Evolutionary conservation across 179 eudicot species (phyloP), one percentile per base, ranked within the genome.

Genomic region (Actinidia arguta): DNA sequence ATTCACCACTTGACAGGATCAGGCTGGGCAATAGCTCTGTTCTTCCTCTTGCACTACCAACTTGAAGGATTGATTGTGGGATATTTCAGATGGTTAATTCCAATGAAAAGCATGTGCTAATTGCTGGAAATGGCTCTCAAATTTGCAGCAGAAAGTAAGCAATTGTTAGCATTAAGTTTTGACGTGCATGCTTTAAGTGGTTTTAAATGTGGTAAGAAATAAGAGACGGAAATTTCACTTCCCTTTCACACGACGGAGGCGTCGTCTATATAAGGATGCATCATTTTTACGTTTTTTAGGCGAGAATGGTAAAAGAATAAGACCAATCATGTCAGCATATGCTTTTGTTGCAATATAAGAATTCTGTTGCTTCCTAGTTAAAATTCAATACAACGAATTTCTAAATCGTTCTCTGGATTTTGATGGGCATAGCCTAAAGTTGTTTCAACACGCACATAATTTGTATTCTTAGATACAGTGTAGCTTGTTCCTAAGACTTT

Each of bases 131-230:
- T 31, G 44, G 22, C 44, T 27, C 5, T 48, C 31, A 39, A 44
- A 55, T 59, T 61, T 78, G 80, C 44, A 61, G 71, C 71, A 62
- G n/a, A n/a, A n/a, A n/a, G n/a, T n/a, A n/a, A n/a, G n/a, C n/a
- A n/a, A n/a, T n/a, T n/a, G n/a, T n/a, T n/a, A n/a, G n/a, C n/a
- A 66, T 66, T 66, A 13, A 31, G 20, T 27, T 66, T 66, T 36
- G 20, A 31, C 46, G 39, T 68, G 47, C n/a, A 20, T 68, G 48
- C 48, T 13, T 68, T 14, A 68, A 48, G 36, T 68, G 14, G 52
- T 36, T 68, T 18, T 68, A 20, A 14, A 68, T 13, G 5, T 68
- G 20, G 48, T 4, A 39, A 68, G 18, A 68, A 68, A 68, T 68
- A 47, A 64, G 69, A 64, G 42, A 1, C 27, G 2, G 39, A 27